A percentile compares a stretch with the other conserved stretches of the same genome.
These are phyloP conservation scores for Fusarium redolens DNA, from an alignment of 2,329 filamentous ascomycete genomes.

Conservation along the genomic window DNA sequence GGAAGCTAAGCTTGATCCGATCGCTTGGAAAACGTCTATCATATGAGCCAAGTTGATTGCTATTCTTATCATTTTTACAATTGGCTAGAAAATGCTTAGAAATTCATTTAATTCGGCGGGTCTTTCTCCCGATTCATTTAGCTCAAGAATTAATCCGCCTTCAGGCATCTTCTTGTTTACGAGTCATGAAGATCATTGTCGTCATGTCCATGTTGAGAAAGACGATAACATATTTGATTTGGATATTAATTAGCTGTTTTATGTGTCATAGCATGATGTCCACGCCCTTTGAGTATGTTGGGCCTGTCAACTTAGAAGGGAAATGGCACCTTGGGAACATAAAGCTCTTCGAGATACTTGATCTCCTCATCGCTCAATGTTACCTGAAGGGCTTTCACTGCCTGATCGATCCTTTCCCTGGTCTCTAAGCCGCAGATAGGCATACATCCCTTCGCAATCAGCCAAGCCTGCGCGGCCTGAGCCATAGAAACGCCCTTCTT, in stretches of 20 bases:
- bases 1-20: not conserved
- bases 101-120: fast-evolving
- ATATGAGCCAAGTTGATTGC: fast-evolving
- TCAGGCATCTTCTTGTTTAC: not conserved
- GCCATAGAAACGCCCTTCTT: not conserved
- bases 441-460: not conserved
- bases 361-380: not conserved
- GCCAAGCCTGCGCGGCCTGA: not conserved
- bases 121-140: not conserved
- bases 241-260: too few relatives aligned
- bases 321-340: not conserved
- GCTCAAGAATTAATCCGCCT: too few relatives aligned
- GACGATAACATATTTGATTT: fast-evolving
- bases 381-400: not conserved
- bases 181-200: not conserved
- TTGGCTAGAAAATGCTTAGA: not conserved
- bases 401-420: not conserved
- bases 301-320: not conserved
- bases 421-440: not conserved
- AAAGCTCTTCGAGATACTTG: not conserved
- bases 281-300: too few relatives aligned
- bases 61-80: not conserved
- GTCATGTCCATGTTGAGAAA: too few relatives aligned
- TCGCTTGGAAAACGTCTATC: not conserved
- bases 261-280: too few relatives aligned